Conservation (phyloP, 2,329 filamentous ascomycete species). For the Stagonosporopsis rhizophila region DNA sequence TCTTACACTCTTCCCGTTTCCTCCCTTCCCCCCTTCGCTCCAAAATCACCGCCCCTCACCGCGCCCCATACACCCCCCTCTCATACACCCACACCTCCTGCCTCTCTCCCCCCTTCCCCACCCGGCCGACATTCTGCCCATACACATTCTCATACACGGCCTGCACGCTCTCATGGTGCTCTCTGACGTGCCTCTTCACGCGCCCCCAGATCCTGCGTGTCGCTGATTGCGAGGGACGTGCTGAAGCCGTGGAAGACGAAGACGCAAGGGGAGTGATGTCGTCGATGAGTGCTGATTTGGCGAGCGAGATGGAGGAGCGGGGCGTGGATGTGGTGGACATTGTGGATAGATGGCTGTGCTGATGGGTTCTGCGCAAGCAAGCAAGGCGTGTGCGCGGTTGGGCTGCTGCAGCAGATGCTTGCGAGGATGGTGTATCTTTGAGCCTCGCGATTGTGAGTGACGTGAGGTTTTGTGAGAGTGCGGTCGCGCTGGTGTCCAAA, state of each 20-base stretch:
- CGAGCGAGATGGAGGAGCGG: constrained; percentile 25
- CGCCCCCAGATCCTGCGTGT: constrained; percentile 16
- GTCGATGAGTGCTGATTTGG: constrained; percentile 14
- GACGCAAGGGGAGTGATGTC: not conserved
- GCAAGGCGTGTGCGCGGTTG: too few species aligned
- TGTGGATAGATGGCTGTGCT: constrained; percentile 11
- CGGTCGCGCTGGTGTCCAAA: too few species aligned
- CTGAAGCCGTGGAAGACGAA: not conserved
- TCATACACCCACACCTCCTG: constrained; percentile 29
- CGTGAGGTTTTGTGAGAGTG: too few species aligned
- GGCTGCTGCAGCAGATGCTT: too few species aligned
- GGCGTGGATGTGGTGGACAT: constrained; percentile 29
- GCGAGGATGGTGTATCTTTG: too few species aligned
- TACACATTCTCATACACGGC: constrained; percentile 32
- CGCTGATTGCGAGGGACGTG: not conserved
- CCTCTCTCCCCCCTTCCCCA: not conserved
- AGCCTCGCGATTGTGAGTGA: too few species aligned
- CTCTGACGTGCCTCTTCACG: constrained; percentile 27
- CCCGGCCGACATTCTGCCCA: constrained; percentile 23
- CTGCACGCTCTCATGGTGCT: constrained; percentile 35
- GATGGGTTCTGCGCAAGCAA: too few species aligned
- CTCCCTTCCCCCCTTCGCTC: not conserved
- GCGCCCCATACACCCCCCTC: constrained; percentile 12
- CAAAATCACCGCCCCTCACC: not conserved
- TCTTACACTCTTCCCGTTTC: not conserved